A percentile compares a stretch with the other conserved stretches of the same genome.
Conservation (phyloP, 345 rosid species). For the Eucalyptus erythrocorys region DNA sequence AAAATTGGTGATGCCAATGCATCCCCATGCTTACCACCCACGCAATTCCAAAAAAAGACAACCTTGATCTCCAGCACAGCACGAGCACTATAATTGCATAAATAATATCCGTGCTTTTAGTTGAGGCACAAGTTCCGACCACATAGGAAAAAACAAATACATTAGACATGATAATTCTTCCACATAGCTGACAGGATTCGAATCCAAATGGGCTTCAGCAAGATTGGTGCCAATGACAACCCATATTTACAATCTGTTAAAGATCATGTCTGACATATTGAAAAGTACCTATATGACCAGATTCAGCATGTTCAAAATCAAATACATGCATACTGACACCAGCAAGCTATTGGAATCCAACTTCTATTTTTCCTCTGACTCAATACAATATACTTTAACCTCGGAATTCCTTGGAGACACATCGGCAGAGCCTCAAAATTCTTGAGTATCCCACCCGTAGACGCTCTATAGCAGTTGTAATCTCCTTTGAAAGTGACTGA, state of each 20-base stretch:
- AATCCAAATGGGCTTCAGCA: neutral
- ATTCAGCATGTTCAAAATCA: neutral
- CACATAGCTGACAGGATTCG: neutral
- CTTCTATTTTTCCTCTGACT: neutral
- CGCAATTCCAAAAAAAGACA: neutral
- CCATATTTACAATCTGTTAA: neutral
- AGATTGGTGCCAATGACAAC: neutral
- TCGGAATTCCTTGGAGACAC: slow-evolving; percentile 27
- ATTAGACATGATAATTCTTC: neutral
- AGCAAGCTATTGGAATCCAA: neutral
- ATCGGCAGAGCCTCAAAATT: slow-evolving; percentile 35
- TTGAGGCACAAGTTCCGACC: neutral
- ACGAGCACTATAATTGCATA: neutral
- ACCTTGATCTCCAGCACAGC: neutral
- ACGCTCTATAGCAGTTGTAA: slow-evolving; percentile 13
- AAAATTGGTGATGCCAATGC: neutral
- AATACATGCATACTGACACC: neutral
- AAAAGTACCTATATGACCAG: neutral
- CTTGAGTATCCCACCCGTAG: slow-evolving; percentile 35
- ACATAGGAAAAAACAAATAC: neutral
- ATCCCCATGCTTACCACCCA: neutral
- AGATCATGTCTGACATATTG: neutral
- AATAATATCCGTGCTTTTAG: neutral
- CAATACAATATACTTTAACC: neutral
- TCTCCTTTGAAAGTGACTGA: slow-evolving; percentile 11